Evolutionary conservation across 2,329 filamentous ascomycete species (phyloP).

Genomic region (Scytalidium sp.): DNA sequence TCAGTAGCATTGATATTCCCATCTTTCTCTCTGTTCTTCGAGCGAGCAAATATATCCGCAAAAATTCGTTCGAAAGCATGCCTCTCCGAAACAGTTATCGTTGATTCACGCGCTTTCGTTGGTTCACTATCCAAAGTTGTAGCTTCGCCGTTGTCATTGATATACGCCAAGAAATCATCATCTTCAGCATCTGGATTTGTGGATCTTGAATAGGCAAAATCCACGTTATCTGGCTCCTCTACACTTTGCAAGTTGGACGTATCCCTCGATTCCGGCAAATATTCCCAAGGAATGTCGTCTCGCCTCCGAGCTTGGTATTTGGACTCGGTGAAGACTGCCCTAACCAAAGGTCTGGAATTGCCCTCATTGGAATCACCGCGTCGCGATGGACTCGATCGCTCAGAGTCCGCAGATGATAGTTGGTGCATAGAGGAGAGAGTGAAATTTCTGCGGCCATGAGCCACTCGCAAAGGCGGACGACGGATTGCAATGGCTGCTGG

Average conservation of each 20-base stretch:
- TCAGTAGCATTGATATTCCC: not conserved
- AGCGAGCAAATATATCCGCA: constrained; percentile 45
- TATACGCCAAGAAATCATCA: not conserved
- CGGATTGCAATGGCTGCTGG: constrained; percentile 18
- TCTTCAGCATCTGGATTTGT: not conserved
- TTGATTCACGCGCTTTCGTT: constrained; percentile 33
- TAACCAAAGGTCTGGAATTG: not conserved
- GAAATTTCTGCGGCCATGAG: not conserved
- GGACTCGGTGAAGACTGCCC: not conserved
- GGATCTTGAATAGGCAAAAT: not conserved
- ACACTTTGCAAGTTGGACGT: not conserved
- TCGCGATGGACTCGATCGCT: not conserved
- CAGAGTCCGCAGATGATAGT: not conserved
- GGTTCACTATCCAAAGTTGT: constrained; percentile 2
- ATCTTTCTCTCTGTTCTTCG: not conserved
- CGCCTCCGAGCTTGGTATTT: not conserved
- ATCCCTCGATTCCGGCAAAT: not conserved
- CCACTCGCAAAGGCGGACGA: constrained; percentile 11
- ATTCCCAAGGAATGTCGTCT: not conserved
- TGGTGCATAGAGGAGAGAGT: not conserved
- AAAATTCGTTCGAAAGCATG: constrained; percentile 53
- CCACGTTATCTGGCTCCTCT: not conserved
- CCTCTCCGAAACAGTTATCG: constrained; percentile 55
- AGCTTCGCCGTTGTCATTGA: not conserved
- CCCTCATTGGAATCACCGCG: not conserved